phyloP scores from a whole-genome alignment of 208 protist species.

The Leishmania tarentolae region DNA sequence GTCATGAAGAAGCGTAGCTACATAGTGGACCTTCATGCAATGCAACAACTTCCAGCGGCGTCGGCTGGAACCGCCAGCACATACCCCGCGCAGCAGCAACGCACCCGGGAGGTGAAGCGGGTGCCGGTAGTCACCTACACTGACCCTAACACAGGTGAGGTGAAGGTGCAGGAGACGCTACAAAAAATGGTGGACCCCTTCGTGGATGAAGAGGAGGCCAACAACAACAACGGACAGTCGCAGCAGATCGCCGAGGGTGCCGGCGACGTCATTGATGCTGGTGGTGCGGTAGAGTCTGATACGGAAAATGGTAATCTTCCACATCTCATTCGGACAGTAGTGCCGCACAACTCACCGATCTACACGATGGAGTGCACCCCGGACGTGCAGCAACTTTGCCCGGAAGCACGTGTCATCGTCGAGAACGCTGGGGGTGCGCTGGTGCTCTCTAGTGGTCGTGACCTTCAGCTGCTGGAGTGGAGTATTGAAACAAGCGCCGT shows the following conservation, averaged over 20 bases:
- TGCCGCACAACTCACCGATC: conserved; percentile 41
- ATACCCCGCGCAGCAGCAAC: conserved; percentile 1
- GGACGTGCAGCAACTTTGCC: conserved; percentile 15
- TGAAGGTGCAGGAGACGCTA: conserved; percentile 25
- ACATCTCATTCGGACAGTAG: conserved; percentile 25
- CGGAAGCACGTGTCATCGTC: conserved; percentile 18
- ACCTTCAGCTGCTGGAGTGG: conserved; percentile 38
- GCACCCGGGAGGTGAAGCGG: conserved; percentile 51
- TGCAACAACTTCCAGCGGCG: conserved; percentile 46
- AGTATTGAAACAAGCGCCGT: conserved; percentile 20
- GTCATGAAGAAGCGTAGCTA: conserved; percentile 61
- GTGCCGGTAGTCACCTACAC: conserved; percentile 38
- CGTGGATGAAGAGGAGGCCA: conserved; percentile 23
- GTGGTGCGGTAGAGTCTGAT: neutral
- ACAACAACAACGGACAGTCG: neutral
- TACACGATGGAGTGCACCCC: conserved; percentile 45
- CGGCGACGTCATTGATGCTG: conserved; percentile 6
- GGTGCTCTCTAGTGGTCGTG: conserved; percentile 34
- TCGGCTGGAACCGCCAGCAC: neutral
- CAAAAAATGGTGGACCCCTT: conserved; percentile 48
- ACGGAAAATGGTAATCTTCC: conserved; percentile 19
- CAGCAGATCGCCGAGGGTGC: conserved; percentile 15
- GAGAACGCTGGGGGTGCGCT: conserved; percentile 19
- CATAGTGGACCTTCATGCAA: conserved; percentile 59
- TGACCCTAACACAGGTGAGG: conserved; percentile 33